A percentile compares a stretch with the other conserved stretches of the same genome.
These are phyloP conservation scores for Anisogramma anomala DNA, from an alignment of 2,329 filamentous ascomycete genomes.

Conservation along the genomic window DNA sequence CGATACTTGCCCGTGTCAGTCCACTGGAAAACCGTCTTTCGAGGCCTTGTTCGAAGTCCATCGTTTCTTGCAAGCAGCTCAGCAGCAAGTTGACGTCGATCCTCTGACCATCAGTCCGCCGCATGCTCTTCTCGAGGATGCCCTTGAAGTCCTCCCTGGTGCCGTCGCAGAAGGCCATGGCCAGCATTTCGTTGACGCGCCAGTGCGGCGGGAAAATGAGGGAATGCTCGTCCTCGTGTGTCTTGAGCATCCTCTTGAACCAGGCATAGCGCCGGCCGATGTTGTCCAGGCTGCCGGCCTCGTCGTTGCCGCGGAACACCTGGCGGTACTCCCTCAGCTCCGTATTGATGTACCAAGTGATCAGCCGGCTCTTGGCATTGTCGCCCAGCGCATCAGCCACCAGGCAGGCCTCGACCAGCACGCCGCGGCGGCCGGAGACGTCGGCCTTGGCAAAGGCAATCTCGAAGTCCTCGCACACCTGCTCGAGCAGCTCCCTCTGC, in stretches of 20 bases:
- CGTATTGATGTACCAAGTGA: constrained; percentile 98
- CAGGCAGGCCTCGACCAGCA: constrained; percentile 74
- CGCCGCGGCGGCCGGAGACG: constrained; percentile 54
- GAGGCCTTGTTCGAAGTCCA: constrained; percentile 90
- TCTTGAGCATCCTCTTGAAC: constrained; percentile 93
- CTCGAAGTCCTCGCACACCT: constrained; percentile 99
- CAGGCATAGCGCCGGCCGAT: constrained; percentile 90
- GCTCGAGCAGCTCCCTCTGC: constrained; percentile 83
- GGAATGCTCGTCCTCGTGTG: constrained; percentile 87
- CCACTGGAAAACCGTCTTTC: constrained; percentile 70
- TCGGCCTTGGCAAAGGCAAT: constrained; percentile 85
- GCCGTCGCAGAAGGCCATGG: constrained; percentile 87
- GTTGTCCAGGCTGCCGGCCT: constrained; percentile 92
- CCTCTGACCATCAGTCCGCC: constrained; percentile 61
- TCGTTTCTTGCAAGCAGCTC: constrained; percentile 83
- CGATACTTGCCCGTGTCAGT: constrained; percentile 65
- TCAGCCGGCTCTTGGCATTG: constrained; percentile 64
- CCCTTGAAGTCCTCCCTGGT: constrained; percentile 92
- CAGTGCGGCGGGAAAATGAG: constrained; percentile 77
- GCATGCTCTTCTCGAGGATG: constrained; percentile 79
- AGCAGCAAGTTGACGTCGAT: constrained; percentile 84
- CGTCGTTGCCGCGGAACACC: constrained; percentile 91
- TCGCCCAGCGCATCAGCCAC: constrained; percentile 95
- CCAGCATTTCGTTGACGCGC: constrained; percentile 81
- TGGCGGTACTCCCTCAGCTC: constrained; percentile 90